A percentile compares a stretch with the other conserved stretches of the same genome.
Evolutionary conservation across 805 yeast genomes (phyloP).

Genomic region (Candida nitratophila): DNA sequence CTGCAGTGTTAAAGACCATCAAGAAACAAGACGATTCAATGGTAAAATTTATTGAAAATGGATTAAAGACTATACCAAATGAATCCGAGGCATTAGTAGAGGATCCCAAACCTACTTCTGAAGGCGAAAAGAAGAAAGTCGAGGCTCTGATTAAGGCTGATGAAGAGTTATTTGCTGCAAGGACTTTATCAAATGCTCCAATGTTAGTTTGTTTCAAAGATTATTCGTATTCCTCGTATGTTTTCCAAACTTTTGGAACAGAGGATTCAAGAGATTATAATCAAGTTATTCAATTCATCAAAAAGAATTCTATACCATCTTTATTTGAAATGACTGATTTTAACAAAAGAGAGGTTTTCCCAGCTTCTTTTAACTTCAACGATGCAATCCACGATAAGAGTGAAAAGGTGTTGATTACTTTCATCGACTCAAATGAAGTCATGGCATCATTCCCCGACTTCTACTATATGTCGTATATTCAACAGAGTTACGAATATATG

Average conservation of each 20-base stretch:
- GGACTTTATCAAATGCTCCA: constrained; percentile 53
- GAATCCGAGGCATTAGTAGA: not conserved
- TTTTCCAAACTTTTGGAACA: constrained; percentile 56
- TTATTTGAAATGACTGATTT: constrained; percentile 43
- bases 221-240: constrained; percentile 40
- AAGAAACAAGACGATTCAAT: constrained; percentile 33
- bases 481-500: constrained; percentile 36
- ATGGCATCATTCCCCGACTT: constrained; percentile 11
- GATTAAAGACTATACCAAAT: constrained; percentile 2
- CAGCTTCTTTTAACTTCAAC: constrained; percentile 10
- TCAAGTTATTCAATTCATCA: constrained; percentile 43
- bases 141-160: constrained; percentile 26
- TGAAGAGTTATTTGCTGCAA: constrained; percentile 40
- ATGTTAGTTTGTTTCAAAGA: constrained; percentile 57
- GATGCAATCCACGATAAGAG: constrained; percentile 20
- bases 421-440: constrained; percentile 36
- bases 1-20: constrained; percentile 30
- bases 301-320: constrained; percentile 41
- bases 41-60: constrained; percentile 37
- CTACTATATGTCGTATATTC: constrained; percentile 30
- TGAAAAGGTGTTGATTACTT: constrained; percentile 41
- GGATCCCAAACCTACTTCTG: too few species aligned
- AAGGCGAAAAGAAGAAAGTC: too few species aligned
- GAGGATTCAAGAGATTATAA: constrained; percentile 51
- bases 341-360: constrained; percentile 30